Evolutionary conservation across 371 early-diverging fungal genomes (phyloP).

Genomic region (Mucor piriformis): DNA sequence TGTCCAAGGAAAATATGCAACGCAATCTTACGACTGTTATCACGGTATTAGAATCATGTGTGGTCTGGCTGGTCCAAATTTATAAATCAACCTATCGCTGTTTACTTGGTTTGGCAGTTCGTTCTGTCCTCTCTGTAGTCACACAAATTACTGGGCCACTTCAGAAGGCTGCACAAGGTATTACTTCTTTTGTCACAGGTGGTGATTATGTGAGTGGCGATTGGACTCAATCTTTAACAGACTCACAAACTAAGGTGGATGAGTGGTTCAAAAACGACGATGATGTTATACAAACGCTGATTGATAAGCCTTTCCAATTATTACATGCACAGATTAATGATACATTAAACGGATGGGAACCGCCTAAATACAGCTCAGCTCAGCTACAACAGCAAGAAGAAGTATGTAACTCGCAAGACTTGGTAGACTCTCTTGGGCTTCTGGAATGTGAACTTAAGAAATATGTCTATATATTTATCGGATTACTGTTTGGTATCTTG

Average conservation of each 20-base stretch:
- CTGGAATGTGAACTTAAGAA: not conserved
- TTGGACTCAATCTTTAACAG: slow-evolving; percentile 29
- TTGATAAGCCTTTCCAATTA: slow-evolving; percentile 30
- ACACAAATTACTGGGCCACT: slow-evolving; percentile 28
- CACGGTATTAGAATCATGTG: slow-evolving; percentile 16
- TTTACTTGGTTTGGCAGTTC: slow-evolving; percentile 35
- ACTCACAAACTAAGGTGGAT: slow-evolving; percentile 24
- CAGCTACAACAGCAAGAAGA: not conserved
- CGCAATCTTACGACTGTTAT: slow-evolving; percentile 15
- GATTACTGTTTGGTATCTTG: not conserved
- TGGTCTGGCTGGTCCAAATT: slow-evolving; percentile 32
- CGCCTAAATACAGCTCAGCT: not conserved
- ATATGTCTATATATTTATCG: slow-evolving; percentile 1
- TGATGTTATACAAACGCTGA: slow-evolving; percentile 6
- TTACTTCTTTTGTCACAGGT: slow-evolving; percentile 11
- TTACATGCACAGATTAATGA: slow-evolving; percentile 28
- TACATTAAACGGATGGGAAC: slow-evolving; percentile 16
- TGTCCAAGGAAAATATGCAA: slow-evolving; percentile 26
- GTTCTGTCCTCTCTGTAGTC: slow-evolving; percentile 24
- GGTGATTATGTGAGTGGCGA: not conserved
- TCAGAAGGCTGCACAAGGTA: slow-evolving; percentile 30
- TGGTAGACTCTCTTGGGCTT: not conserved
- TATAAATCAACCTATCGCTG: slow-evolving; percentile 50
- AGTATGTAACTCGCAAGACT: not conserved
- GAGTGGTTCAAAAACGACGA: slow-evolving; percentile 31